Conservation (phyloP, 176 grass and related monocot species). For the Hsuehochloa calcarea region DNA sequence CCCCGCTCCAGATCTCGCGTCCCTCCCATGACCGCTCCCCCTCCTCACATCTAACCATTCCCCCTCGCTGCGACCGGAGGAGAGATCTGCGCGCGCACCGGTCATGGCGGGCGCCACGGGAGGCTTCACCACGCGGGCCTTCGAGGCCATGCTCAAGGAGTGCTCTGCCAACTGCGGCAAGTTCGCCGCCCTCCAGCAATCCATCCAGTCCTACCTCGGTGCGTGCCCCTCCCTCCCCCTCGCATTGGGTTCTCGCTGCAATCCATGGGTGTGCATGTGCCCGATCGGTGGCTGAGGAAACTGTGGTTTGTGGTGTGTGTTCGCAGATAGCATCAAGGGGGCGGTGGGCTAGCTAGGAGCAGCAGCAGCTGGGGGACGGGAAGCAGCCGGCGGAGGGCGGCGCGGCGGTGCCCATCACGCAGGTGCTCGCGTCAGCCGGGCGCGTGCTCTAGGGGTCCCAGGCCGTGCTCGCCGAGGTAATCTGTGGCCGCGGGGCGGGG, state of each 20-base stretch:
- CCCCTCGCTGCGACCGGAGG: slow-evolving; percentile 40
- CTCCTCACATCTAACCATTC: slow-evolving; percentile 60
- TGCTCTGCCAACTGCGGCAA: slow-evolving; percentile 92
- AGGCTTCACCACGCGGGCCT: slow-evolving; percentile 83
- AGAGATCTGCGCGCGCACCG: slow-evolving; percentile 36
- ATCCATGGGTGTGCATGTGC: background rate
- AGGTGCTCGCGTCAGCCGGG: slow-evolving; percentile 82
- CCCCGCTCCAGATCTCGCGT: slow-evolving; percentile 45
- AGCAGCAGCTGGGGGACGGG: slow-evolving; percentile 14
- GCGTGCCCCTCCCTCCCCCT: slow-evolving; percentile 10
- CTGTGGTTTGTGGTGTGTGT: slow-evolving; percentile 2
- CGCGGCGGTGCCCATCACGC: slow-evolving; percentile 55
- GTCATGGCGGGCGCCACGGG: slow-evolving; percentile 94
- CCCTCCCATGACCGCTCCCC: slow-evolving; percentile 23
- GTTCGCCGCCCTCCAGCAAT: slow-evolving; percentile 75
- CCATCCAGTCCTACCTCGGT: slow-evolving; percentile 89
- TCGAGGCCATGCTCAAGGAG: slow-evolving; percentile 99
- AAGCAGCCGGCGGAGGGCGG: background rate
- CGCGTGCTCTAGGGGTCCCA: slow-evolving; percentile 75
- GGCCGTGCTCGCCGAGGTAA: slow-evolving; percentile 49
- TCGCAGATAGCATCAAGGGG: slow-evolving; percentile 88
- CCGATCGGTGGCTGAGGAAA: slow-evolving; percentile 15
- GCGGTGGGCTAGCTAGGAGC: slow-evolving; percentile 12
- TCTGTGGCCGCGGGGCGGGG: too few species aligned
- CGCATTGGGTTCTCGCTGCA: slow-evolving; percentile 36